Conservation (phyloP, 2,329 filamentous ascomycete genomes). For the Sporothrix variecibatus region DNA sequence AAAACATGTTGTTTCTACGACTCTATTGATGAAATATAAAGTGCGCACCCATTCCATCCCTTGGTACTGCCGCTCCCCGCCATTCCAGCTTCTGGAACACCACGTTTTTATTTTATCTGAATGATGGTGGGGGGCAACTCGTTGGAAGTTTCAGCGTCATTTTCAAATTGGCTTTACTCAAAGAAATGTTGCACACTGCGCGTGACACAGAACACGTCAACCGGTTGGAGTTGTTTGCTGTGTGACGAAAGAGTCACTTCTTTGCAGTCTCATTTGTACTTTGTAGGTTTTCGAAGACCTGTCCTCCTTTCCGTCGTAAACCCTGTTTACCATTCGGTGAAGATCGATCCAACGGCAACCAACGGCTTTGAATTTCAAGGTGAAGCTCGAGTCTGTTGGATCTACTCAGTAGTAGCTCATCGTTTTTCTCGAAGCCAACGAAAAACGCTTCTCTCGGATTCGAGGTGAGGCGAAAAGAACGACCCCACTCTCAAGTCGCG, state of each 20-base stretch:
- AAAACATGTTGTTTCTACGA: not conserved
- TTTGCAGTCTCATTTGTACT: not conserved
- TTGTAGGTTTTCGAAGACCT: not conserved
- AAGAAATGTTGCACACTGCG: not conserved
- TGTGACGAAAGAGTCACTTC: not conserved
- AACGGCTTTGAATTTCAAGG: not conserved
- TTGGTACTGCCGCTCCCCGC: not conserved
- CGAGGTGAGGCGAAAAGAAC: not conserved
- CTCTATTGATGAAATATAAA: not conserved
- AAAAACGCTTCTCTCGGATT: too few species aligned
- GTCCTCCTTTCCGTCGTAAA: not conserved
- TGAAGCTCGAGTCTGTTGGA: not conserved
- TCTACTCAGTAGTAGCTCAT: not conserved
- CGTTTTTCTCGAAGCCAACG: too few species aligned
- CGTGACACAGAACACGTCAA: not conserved
- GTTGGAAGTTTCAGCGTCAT: not conserved
- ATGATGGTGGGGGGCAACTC: not conserved
- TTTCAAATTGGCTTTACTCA: not conserved
- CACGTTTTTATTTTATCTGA: not conserved
- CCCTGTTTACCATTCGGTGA: not conserved
- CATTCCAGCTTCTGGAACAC: not conserved
- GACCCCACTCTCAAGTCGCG: not conserved
- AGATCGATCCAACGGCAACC: too few species aligned
- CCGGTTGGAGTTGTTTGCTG: not conserved
- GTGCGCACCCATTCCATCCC: not conserved